phyloP scores from a whole-genome alignment of 441 rosid species.

The Metrosideros polymorpha region DNA sequence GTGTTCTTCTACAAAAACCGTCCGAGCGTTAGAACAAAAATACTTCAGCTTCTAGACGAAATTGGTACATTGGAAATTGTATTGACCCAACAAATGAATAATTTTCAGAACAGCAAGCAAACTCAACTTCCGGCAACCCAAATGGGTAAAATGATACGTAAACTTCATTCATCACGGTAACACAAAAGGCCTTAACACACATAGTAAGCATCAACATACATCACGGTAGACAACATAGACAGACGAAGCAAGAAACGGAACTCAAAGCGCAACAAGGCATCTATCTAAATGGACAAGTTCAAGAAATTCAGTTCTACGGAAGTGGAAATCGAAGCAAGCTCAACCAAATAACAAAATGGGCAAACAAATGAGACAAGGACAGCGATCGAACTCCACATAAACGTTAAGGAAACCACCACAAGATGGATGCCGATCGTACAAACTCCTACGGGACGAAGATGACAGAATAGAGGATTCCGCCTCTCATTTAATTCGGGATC shows the following conservation, averaged over 20 bases:
- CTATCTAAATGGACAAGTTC: too few species aligned
- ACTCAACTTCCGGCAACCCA: background rate
- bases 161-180: background rate
- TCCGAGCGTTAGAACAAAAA: background rate
- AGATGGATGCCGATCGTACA: background rate
- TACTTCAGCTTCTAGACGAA: background rate
- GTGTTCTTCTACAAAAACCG: background rate
- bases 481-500: too few species aligned
- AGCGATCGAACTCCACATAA: background rate
- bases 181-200: too few species aligned
- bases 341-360: too few species aligned
- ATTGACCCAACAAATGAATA: background rate
- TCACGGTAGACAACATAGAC: background rate
- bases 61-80: background rate
- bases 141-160: background rate
- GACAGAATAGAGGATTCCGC: background rate
- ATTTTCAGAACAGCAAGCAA: background rate
- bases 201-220: background rate
- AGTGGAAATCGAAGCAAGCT: background rate
- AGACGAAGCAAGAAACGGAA: too few species aligned
- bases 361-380: background rate
- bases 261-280: too few species aligned
- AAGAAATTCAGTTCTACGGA: too few species aligned
- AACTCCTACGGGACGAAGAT: accelerated
- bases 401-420: background rate